Evolutionary conservation across 305 asterid genomes (phyloP), one percentile per base, ranked within the genome.

Genomic region (Lippia alba): DNA sequence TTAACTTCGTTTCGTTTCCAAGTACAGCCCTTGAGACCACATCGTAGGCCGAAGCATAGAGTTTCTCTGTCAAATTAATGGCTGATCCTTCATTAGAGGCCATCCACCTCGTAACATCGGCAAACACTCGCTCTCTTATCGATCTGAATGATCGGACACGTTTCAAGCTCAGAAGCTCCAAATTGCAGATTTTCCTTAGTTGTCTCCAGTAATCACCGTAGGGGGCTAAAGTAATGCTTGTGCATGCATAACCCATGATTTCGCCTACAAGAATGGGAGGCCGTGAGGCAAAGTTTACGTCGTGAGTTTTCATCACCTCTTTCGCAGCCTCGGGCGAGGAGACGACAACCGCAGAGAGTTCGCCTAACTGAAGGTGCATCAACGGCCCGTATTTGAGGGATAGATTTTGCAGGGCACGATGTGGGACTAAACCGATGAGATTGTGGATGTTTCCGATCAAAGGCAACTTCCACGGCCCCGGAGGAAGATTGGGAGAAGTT

Each of bases 381-480:
- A 72, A 5, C 0, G 81, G 72, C 5, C 85, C 83, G 45, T 68
- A 15, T 56, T 66, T 75, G 18, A 4, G 33, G 24, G 85, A 32
- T 4, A 83, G 41, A 2, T n/a, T 12, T 1, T 15, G 54, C 5
- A 80, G 65, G 0, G 54, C 54, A 3, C 58, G 78, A 8, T 80
- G 85, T 16, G 83, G 83, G 16, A 57, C 9, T 0, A 17, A n/a
- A 15, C 81, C 80, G 2, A 57, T 19, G 15, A 81, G 63, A 12
- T 71, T 75, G 80, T 79, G 82, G 0, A 82, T 3, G 45, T 80
- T 77, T 54, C 84, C 84, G 12, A 79, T 68, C 10, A 82, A 5
- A 0, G 81, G 85, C 16, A 83, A 11, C 66, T 82, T 76, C 73
- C 78, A 6, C 39, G 86, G 82, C 50, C 86, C 80, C 12, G 86